These are phyloP conservation scores for Euptelea pleiosperma DNA, from an alignment of 164 flowering plant species.

Conservation along the genomic window DNA sequence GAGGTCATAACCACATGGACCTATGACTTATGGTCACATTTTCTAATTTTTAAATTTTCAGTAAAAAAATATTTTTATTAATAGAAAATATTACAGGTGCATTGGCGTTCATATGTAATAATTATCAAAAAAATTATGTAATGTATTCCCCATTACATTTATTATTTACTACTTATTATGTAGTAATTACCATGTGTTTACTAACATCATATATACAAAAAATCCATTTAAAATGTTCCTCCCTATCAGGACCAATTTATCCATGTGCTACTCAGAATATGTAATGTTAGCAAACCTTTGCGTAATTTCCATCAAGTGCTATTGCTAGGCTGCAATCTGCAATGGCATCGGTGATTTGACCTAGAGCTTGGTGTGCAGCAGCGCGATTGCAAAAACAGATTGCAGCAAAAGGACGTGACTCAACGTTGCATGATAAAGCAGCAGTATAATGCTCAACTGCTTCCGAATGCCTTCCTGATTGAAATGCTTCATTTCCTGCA, in stretches of 20 bases:
- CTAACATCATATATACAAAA: too few relatives aligned
- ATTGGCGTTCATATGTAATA: too few relatives aligned
- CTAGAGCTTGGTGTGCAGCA: conserved; percentile 87
- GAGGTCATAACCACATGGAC: too few relatives aligned
- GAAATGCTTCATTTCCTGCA: conserved; percentile 89
- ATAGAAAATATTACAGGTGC: too few relatives aligned
- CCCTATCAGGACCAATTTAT: neutral
- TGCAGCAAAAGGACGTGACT: conserved; percentile 90
- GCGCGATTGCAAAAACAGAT: conserved; percentile 96
- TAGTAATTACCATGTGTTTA: too few relatives aligned
- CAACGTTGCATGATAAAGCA: conserved; percentile 69
- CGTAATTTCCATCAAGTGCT: conserved; percentile 76
- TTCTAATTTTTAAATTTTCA: too few relatives aligned
- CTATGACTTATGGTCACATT: too few relatives aligned
- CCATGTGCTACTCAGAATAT: conserved; percentile 1
- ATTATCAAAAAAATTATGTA: too few relatives aligned
- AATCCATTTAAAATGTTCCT: neutral
- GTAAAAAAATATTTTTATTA: too few relatives aligned
- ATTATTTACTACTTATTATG: too few relatives aligned
- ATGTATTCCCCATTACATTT: too few relatives aligned
- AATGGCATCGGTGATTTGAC: conserved; percentile 87
- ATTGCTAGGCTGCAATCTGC: conserved; percentile 94
- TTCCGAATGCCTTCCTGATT: conserved; percentile 59
- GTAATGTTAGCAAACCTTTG: conserved; percentile 54
- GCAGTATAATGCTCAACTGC: conserved; percentile 85